phyloP scores from a whole-genome alignment of 106 monocot species.

The Vanilla planifolia region DNA sequence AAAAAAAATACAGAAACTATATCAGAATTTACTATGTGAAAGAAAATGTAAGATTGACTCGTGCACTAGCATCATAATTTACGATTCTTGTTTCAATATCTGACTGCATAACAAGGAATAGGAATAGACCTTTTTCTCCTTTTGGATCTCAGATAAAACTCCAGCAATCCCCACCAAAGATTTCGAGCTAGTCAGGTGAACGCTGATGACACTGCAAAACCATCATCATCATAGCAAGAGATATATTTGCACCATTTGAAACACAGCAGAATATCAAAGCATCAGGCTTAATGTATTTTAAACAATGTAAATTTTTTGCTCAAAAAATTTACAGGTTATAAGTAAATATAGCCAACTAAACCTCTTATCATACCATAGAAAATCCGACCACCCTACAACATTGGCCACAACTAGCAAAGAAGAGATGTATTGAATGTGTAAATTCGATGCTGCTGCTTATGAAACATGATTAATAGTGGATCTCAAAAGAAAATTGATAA shows the following conservation, averaged over 20 bases:
- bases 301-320: too few relatives aligned
- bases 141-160: conserved; percentile 88
- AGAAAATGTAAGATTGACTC: too few relatives aligned
- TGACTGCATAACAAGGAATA: conserved; percentile 3
- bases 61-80: too few relatives aligned
- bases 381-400: neutral
- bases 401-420: neutral
- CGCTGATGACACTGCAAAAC: conserved; percentile 75
- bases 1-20: too few relatives aligned
- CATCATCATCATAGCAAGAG: neutral
- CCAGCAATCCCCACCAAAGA: conserved; percentile 92
- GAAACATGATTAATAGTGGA: too few relatives aligned
- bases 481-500: too few relatives aligned
- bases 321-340: too few relatives aligned
- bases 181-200: conserved; percentile 97
- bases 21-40: too few relatives aligned
- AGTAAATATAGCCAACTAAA: too few relatives aligned
- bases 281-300: too few relatives aligned
- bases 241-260: neutral
- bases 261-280: too few relatives aligned
- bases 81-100: too few relatives aligned
- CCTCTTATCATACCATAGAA: neutral
- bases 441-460: neutral
- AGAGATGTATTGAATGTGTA: neutral
- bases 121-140: conserved; percentile 84